A percentile compares a stretch with the other conserved stretches of the same genome.
phyloP scores from a whole-genome alignment of 169 alveolate species.

The Plasmodium berghei region DNA sequence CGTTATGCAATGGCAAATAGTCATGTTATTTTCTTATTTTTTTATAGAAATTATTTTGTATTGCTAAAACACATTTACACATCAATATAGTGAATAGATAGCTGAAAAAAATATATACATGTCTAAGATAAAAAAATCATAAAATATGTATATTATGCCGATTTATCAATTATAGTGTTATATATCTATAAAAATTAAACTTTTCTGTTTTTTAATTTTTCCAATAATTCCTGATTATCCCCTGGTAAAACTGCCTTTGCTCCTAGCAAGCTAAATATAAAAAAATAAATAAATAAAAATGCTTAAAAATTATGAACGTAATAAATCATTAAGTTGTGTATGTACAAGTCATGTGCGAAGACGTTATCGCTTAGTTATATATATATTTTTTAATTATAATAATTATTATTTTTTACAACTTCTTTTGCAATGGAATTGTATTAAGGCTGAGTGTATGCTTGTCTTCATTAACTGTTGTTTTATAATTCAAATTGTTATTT shows the following conservation, averaged over 20 bases:
- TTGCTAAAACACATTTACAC: too few relatives aligned
- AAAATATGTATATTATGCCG: neutral
- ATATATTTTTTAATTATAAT: neutral
- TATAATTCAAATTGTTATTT: neutral
- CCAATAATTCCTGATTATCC: constrained; percentile 41
- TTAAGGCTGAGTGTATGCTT: constrained; percentile 1
- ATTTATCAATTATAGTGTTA: neutral
- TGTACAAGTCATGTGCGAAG: neutral
- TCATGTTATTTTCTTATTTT: neutral
- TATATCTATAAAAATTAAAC: neutral
- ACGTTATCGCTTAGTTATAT: neutral
- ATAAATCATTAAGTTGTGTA: neutral
- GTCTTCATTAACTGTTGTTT: neutral
- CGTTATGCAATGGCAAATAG: too few relatives aligned
- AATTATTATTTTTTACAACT: constrained; percentile 16
- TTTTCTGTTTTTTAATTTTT: constrained; percentile 37
- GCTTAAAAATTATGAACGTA: neutral
- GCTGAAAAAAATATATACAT: neutral
- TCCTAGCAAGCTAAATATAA: constrained; percentile 23
- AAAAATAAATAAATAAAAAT: neutral
- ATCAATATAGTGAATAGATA: neutral
- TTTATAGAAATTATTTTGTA: neutral
- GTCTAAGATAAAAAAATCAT: neutral
- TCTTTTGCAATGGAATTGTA: neutral
- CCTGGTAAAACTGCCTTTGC: constrained; percentile 40